Evolutionary conservation across 2,329 filamentous ascomycete species (phyloP).

Genomic region (Aureobasidium mangrovei): DNA sequence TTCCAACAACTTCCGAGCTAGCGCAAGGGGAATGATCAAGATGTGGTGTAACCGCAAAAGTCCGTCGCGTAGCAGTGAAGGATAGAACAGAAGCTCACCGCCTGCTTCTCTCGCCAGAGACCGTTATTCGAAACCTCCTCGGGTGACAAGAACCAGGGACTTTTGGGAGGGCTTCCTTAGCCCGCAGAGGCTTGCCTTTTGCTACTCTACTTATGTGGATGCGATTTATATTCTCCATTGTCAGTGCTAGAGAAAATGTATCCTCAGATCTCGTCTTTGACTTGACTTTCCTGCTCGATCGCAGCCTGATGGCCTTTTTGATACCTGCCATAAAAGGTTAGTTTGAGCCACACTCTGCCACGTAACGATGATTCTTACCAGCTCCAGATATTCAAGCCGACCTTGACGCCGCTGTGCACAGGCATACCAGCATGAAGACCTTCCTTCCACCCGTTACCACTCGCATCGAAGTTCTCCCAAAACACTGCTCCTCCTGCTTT

Average conservation of each 20-base stretch:
- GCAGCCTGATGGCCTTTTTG: slow-evolving; percentile 26
- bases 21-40: no score
- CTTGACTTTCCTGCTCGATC: not conserved
- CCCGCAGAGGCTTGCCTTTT: not conserved
- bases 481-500: slow-evolving; percentile 51
- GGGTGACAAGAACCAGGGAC: no score
- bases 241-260: no score
- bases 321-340: slow-evolving; percentile 10
- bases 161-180: no score
- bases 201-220: no score
- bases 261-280: not conserved
- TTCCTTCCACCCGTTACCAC: slow-evolving; percentile 49
- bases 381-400: slow-evolving; percentile 58
- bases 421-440: slow-evolving; percentile 55
- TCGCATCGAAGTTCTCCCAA: slow-evolving; percentile 51
- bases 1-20: no score
- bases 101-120: no score
- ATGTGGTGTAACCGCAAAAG: no score
- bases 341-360: not conserved
- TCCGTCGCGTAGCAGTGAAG: no score
- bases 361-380: slow-evolving; percentile 35
- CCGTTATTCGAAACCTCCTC: no score
- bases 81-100: no score
- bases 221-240: no score
- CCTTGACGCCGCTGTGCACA: slow-evolving; percentile 47